Conservation (phyloP, 371 early-diverging fungal genomes). For the Choanephora cucurbitarum region DNA sequence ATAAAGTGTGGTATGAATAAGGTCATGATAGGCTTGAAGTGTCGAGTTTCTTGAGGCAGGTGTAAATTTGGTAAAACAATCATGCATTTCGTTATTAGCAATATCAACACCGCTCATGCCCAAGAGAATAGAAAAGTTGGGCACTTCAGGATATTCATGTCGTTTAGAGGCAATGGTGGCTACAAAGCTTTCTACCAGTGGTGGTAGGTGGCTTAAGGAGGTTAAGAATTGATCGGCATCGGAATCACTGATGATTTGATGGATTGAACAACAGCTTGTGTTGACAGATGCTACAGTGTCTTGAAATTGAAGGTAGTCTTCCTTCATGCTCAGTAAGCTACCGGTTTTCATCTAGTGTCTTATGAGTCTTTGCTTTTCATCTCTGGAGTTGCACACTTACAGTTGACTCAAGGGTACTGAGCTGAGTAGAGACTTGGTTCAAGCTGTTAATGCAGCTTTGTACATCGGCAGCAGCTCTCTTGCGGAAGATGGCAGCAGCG, state of each 20-base stretch:
- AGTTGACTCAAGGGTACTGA: background rate
- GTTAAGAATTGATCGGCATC: slow-evolving; percentile 8
- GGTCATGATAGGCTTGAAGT: too few relatives aligned
- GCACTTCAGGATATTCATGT: background rate
- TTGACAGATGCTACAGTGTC: background rate
- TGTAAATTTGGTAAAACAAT: too few relatives aligned
- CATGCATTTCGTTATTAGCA: too few relatives aligned
- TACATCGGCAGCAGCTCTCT: slow-evolving; percentile 7
- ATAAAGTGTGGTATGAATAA: too few relatives aligned
- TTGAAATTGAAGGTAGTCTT: background rate
- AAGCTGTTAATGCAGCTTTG: slow-evolving; percentile 1
- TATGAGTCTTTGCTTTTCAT: too few relatives aligned
- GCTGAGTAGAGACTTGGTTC: background rate
- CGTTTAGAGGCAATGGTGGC: background rate
- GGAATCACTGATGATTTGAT: slow-evolving; percentile 1
- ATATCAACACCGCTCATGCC: too few relatives aligned
- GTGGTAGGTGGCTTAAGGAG: background rate
- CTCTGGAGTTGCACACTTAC: slow-evolving; percentile 2
- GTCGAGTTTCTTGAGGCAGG: too few relatives aligned
- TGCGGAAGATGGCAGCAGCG: slow-evolving; percentile 3
- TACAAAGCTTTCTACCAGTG: background rate
- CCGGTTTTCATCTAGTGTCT: background rate
- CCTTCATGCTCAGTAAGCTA: background rate
- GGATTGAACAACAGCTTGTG: slow-evolving; percentile 8
- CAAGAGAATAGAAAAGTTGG: too few relatives aligned